A percentile compares a stretch with the other conserved stretches of the same genome.
These are phyloP conservation scores for Penicillium sp. DNA, from an alignment of 2,329 filamentous ascomycete genomes.

Conservation along the genomic window DNA sequence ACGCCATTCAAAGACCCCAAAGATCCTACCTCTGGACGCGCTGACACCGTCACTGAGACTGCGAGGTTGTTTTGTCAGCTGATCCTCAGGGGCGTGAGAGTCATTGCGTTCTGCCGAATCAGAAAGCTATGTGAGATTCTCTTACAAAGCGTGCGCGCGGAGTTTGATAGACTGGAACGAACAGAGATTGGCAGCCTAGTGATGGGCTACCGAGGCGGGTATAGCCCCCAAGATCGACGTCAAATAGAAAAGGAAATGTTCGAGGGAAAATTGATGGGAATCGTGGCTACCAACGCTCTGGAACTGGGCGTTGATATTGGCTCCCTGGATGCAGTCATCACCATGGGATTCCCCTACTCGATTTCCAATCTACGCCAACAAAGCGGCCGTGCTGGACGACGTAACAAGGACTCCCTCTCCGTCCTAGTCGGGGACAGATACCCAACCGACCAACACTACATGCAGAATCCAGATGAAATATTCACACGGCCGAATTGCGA, in stretches of 20 bases:
- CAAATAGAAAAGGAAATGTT: conserved; percentile 96
- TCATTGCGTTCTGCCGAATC: conserved; percentile 89
- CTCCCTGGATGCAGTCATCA: conserved; percentile 87
- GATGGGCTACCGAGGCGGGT: conserved; percentile 94
- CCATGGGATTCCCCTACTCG: conserved; percentile 90
- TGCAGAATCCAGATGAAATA: conserved; percentile 92
- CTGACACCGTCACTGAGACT: conserved; percentile 79
- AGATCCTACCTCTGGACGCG: conserved; percentile 82
- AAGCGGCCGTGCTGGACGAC: conserved; percentile 83
- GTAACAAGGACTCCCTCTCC: conserved; percentile 90
- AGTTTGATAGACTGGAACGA: conserved; percentile 70
- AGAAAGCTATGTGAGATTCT: conserved; percentile 85
- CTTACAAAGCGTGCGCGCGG: conserved; percentile 72
- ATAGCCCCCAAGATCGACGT: conserved; percentile 85
- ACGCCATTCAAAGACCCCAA: conserved; percentile 88
- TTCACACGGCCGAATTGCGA: conserved; percentile 86
- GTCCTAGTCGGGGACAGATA: conserved; percentile 87
- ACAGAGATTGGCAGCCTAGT: conserved; percentile 74
- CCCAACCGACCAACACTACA: conserved; percentile 91
- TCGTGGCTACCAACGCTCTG: conserved; percentile 88
- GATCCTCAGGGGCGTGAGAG: conserved; percentile 79
- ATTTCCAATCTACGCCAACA: conserved; percentile 94
- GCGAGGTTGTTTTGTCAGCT: conserved; percentile 87
- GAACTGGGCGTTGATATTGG: conserved; percentile 96
- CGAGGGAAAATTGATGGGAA: conserved; percentile 85